phyloP scores from a whole-genome alignment of 2,329 filamentous ascomycete genomes.

The Aspergillus jensenii region DNA sequence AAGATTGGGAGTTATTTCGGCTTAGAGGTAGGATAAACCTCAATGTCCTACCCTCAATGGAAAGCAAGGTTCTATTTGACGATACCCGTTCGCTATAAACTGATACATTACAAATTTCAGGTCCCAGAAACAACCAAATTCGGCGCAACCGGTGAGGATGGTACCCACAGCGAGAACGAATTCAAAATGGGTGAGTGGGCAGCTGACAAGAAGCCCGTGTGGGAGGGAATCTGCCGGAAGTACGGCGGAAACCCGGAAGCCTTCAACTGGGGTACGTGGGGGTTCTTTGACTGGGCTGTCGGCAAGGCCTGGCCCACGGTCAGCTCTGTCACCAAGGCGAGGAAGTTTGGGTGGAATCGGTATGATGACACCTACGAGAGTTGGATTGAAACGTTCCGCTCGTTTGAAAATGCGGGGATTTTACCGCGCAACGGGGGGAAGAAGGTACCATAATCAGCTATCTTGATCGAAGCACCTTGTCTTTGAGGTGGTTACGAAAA shows the following conservation, averaged over 20 bases:
- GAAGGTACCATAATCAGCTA: too few relatives aligned
- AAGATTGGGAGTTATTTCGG: slow-evolving; percentile 24
- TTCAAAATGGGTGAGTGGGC: slow-evolving; percentile 26
- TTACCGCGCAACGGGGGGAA: slow-evolving; percentile 8
- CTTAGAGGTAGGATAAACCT: slow-evolving; percentile 12
- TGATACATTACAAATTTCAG: too few relatives aligned
- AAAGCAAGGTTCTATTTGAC: too few relatives aligned
- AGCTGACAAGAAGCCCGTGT: slow-evolving; percentile 21
- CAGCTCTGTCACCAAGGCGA: slow-evolving; percentile 22
- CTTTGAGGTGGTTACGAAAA: too few relatives aligned
- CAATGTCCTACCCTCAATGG: too few relatives aligned
- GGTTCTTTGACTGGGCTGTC: slow-evolving; percentile 24
- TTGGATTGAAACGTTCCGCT: slow-evolving; percentile 24
- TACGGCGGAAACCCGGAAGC: slow-evolving; percentile 22
- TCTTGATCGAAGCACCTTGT: too few relatives aligned
- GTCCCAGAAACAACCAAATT: slow-evolving; percentile 17
- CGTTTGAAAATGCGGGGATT: slow-evolving; percentile 23
- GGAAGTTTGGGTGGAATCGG: slow-evolving; percentile 23
- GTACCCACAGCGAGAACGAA: slow-evolving; percentile 1
- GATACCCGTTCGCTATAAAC: too few relatives aligned
- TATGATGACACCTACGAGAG: slow-evolving; percentile 21
- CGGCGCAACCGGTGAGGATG: not conserved
- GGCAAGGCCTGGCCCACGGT: slow-evolving; percentile 24
- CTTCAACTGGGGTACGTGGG: slow-evolving; percentile 29
- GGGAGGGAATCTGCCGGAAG: slow-evolving; percentile 21